These are phyloP conservation scores for Marasmius tenuissimus DNA, from an alignment of 1,284 basidiomycete genomes.

Conservation along the genomic window DNA sequence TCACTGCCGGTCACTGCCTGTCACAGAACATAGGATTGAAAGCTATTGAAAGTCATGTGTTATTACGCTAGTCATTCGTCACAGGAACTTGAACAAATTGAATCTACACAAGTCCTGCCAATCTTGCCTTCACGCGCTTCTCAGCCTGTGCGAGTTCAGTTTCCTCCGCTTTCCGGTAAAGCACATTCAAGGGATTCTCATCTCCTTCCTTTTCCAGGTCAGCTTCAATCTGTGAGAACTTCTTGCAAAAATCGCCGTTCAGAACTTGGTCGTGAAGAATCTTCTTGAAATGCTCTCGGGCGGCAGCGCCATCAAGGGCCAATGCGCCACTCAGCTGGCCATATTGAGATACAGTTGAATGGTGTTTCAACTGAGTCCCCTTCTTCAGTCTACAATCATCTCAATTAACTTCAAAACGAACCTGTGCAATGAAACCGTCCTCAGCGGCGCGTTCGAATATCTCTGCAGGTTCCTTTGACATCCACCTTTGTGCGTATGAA, in stretches of 20 bases:
- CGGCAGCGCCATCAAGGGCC: slow-evolving; percentile 48
- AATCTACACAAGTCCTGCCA: slow-evolving; percentile 41
- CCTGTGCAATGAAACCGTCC: slow-evolving; percentile 62
- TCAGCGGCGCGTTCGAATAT: slow-evolving; percentile 69
- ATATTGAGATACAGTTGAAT: slow-evolving; percentile 62
- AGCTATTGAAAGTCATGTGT: too few relatives aligned
- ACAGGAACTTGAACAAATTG: background rate
- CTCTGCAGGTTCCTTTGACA: slow-evolving; percentile 73
- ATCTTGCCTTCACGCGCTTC: slow-evolving; percentile 51
- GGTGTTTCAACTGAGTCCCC: slow-evolving; percentile 50
- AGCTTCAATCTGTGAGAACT: slow-evolving; percentile 56
- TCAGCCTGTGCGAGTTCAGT: slow-evolving; percentile 59
- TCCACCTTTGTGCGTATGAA: slow-evolving; percentile 48
- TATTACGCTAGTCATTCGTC: background rate
- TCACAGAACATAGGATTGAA: too few relatives aligned
- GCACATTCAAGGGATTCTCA: slow-evolving; percentile 53
- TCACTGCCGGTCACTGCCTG: too few relatives aligned
- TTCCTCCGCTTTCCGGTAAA: slow-evolving; percentile 52
- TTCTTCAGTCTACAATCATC: background rate
- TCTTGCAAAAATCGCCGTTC: slow-evolving; percentile 58
- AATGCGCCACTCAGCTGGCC: slow-evolving; percentile 62
- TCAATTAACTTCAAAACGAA: slow-evolving; percentile 14
- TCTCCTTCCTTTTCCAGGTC: slow-evolving; percentile 60
- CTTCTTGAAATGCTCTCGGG: slow-evolving; percentile 54
- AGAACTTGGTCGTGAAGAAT: slow-evolving; percentile 60